phyloP scores from a whole-genome alignment of 108 stramenopile species.

The Discostella stelligeroides region DNA sequence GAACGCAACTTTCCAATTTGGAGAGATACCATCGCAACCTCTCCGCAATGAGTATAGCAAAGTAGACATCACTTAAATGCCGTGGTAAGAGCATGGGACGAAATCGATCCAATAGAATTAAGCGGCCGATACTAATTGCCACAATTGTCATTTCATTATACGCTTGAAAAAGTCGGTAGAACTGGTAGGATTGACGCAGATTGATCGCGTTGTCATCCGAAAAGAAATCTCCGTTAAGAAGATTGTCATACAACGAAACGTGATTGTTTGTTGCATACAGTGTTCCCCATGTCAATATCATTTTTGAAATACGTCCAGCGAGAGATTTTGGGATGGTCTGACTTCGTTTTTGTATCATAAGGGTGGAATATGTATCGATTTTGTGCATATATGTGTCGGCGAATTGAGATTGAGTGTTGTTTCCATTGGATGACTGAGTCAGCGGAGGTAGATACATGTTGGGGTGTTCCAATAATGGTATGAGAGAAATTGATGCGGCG shows the following conservation, averaged over 20 bases:
- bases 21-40: constrained; percentile 31
- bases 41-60: constrained; percentile 64
- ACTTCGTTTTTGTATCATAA: constrained; percentile 22
- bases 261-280: constrained; percentile 16
- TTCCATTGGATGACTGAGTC: background rate
- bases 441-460: constrained; percentile 37
- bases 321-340: constrained; percentile 68
- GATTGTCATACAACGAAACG: background rate
- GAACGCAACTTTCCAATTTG: constrained; percentile 13
- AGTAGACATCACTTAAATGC: constrained; percentile 78
- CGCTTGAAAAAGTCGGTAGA: constrained; percentile 15
- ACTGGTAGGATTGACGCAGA: constrained; percentile 14
- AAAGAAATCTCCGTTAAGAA: background rate
- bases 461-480: constrained; percentile 59
- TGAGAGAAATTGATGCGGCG: constrained; percentile 56
- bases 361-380: constrained; percentile 17
- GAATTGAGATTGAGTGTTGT: background rate
- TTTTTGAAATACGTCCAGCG: constrained; percentile 67
- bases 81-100: constrained; percentile 86
- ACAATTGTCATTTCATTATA: constrained; percentile 34
- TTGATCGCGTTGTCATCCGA: background rate
- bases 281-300: constrained; percentile 54
- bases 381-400: constrained; percentile 9
- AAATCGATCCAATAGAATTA: constrained; percentile 85
- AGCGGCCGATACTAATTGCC: constrained; percentile 26